Evolutionary conservation across 352 stramenopile species (phyloP).

Genomic region (Phytophthora pistaciae): DNA sequence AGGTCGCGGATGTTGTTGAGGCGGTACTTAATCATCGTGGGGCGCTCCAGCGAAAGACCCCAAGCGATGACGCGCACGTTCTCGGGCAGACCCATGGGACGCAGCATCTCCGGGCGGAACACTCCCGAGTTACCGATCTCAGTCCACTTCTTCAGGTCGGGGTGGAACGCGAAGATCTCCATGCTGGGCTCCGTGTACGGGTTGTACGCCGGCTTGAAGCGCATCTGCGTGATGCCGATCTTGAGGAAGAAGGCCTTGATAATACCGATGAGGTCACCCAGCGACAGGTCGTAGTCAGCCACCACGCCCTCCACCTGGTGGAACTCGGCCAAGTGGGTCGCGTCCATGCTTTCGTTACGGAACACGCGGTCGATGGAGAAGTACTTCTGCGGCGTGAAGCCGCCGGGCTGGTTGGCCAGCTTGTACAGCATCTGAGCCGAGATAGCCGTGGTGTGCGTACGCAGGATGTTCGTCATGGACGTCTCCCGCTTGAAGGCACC

Average conservation of each 20-base stretch:
- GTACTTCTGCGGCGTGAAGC: conserved; percentile 98
- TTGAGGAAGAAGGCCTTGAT: conserved; percentile 99
- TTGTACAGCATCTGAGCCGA: conserved; percentile 99
- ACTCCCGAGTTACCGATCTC: conserved; percentile 99
- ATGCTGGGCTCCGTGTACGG: conserved; percentile 99
- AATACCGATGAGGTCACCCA: conserved; percentile 99
- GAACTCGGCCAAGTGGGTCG: conserved; percentile 99
- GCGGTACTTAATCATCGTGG: conserved; percentile 99
- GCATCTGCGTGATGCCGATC: conserved; percentile 97
- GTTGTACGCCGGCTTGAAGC: conserved; percentile 99
- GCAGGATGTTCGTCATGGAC: conserved; percentile 99
- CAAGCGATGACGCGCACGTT: conserved; percentile 99
- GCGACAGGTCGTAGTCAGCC: conserved; percentile 98
- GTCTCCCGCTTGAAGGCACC: conserved; percentile 95
- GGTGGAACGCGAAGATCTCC: conserved; percentile 99
- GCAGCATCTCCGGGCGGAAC: conserved; percentile 99
- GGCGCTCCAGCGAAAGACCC: conserved; percentile 98
- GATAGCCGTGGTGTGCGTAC: conserved; percentile 99
- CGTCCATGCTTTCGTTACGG: conserved; percentile 99
- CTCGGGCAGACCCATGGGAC: conserved; percentile 98
- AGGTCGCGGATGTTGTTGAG: conserved; percentile 99
- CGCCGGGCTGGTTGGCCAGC: conserved; percentile 94
- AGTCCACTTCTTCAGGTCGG: conserved; percentile 99
- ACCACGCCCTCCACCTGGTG: conserved; percentile 99
- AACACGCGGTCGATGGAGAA: conserved; percentile 99